phyloP scores from a whole-genome alignment of 2,329 filamentous ascomycete genomes.

The Domatiomyces catenatus region DNA sequence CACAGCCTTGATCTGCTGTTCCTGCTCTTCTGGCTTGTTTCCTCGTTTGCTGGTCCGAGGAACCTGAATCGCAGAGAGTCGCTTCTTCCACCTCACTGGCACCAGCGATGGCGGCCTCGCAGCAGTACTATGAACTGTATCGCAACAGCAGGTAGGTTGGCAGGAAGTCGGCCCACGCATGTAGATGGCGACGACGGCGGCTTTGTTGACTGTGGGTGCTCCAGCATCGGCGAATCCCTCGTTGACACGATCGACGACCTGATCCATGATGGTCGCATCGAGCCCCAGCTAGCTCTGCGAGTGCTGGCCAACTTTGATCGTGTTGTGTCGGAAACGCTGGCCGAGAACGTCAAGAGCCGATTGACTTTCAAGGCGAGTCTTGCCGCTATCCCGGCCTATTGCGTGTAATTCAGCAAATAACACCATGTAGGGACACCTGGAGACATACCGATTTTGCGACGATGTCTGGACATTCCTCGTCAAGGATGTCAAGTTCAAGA shows the following conservation, averaged over 20 bases:
- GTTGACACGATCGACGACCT: constrained; percentile 95
- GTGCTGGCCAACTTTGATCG: constrained; percentile 92
- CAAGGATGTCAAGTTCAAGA: constrained; percentile 97
- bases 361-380: constrained; percentile 74
- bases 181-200: neutral
- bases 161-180: neutral
- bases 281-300: constrained; percentile 97
- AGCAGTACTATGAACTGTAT: constrained; percentile 80
- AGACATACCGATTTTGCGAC: constrained; percentile 98
- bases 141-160: constrained; percentile 75
- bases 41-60: neutral
- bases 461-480: constrained; percentile 99
- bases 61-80: neutral
- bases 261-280: constrained; percentile 86
- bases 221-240: constrained; percentile 77
- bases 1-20: neutral
- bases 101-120: constrained; percentile 20
- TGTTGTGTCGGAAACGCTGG: constrained; percentile 76
- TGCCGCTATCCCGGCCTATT: too few relatives aligned
- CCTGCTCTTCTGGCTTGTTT: neutral
- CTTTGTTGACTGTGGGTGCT: constrained; percentile 11
- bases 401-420: too few relatives aligned
- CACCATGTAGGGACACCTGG: constrained; percentile 71
- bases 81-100: neutral
- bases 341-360: constrained; percentile 80